Evolutionary conservation across 306 rosid genomes (phyloP), one percentile per base, ranked within the genome.

Genomic region (Luffa aegyptiaca): DNA sequence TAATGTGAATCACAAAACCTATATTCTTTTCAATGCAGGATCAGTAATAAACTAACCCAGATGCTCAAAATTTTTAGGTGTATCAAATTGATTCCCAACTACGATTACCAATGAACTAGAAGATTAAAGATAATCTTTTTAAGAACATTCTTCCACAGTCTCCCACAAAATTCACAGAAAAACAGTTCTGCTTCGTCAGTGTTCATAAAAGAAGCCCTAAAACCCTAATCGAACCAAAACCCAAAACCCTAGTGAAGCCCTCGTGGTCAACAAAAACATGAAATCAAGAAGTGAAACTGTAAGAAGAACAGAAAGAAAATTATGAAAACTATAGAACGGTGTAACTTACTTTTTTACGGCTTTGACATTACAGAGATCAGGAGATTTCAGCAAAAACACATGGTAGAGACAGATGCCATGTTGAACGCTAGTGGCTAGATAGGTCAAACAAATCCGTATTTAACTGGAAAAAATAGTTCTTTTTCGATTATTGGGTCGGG

Each of bases 121-220:
- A 35, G 62, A 80, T 44, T 79, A 49, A 81, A 93, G 91, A 78
- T 88, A 86, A 31, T 77, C 82, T 74, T 79, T 26, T 26, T 26
- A 26, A 1, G 31, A 86, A 80, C 53, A 42, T 83, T 83, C 86
- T 46, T 88, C 88, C 5, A 80, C 85, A 12, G 97, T 89, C 18
- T 88, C 92, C n/a, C 89, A 84, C 5, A 90, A 84, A 80, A 93
- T 85, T 8, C 94, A 93, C 3, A 94, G 0, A 90, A 84, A 37
- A 88, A 90, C 51, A 91, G 89, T 80, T 91, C 90, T 3, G 89
- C 86, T 81, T 76, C 82, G 49, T 90, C 90, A 21, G 85, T 79
- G 75, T 89, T 89, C 33, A 33, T 8, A 42, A 42, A 42, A 63
- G 11, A 75, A 86, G 14, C 85, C 87, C 87, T 70, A 53, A 80